phyloP scores from a whole-genome alignment of 352 stramenopile species.

The Pythium aristosporum region DNA sequence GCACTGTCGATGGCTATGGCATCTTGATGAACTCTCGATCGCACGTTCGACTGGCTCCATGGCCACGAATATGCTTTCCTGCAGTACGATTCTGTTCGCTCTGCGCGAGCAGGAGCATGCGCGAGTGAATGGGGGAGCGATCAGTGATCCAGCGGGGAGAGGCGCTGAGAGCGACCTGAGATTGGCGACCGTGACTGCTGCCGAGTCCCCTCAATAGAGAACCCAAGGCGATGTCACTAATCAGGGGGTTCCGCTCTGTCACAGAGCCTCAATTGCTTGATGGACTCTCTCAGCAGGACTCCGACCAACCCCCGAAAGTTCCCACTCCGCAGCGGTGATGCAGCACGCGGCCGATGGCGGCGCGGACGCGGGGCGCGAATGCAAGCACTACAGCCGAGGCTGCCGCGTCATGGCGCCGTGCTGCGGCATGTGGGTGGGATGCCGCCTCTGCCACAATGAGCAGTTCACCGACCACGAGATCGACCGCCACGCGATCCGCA shows the following conservation, averaged over 20 bases:
- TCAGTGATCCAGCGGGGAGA: too few species aligned
- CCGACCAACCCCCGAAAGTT: too few species aligned
- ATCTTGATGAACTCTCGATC: slow-evolving; percentile 50
- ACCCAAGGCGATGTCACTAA: too few species aligned
- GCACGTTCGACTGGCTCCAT: slow-evolving; percentile 75
- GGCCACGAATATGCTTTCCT: slow-evolving; percentile 64
- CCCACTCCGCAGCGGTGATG: background rate
- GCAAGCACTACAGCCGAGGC: slow-evolving; percentile 59
- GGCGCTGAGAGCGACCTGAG: too few species aligned
- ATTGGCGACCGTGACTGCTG: too few species aligned
- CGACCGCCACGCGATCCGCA: slow-evolving; percentile 70
- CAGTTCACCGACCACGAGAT: slow-evolving; percentile 60
- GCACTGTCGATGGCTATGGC: background rate
- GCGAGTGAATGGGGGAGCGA: background rate
- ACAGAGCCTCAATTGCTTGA: too few species aligned
- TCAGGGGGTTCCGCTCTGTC: too few species aligned
- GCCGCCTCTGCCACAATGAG: slow-evolving; percentile 70
- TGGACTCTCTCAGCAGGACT: too few species aligned
- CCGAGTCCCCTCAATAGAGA: too few species aligned
- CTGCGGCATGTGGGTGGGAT: slow-evolving; percentile 72
- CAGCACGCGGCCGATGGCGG: background rate
- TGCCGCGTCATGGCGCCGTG: slow-evolving; percentile 74
- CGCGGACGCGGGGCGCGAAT: slow-evolving; percentile 20
- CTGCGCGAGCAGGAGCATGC: slow-evolving; percentile 27
- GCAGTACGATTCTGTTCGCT: slow-evolving; percentile 53